Conservation (phyloP, 192 early-diverging fungal genomes). For the Allomyces macrogynus region DNA sequence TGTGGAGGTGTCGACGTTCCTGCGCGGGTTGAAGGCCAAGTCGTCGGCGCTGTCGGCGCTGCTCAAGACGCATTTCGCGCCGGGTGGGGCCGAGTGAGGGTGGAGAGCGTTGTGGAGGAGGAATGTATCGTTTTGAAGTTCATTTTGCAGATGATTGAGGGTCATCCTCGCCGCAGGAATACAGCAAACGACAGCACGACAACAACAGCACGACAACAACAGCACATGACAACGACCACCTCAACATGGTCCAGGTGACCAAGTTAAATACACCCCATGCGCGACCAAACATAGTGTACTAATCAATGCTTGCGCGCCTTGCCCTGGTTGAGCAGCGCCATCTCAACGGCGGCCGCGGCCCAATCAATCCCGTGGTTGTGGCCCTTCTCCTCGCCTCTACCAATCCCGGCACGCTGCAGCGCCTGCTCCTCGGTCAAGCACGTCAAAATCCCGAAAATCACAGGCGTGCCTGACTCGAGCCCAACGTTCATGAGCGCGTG, state of each 20-base stretch:
- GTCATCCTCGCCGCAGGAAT: too few species aligned
- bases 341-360: constrained; percentile 89
- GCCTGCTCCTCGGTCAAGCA: constrained; percentile 91
- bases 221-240: background rate
- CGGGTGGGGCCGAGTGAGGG: background rate
- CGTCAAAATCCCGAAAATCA: constrained; percentile 91
- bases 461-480: constrained; percentile 64
- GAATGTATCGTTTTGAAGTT: too few species aligned
- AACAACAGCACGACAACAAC: background rate
- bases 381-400: constrained; percentile 24
- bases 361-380: constrained; percentile 97
- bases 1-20: too few species aligned
- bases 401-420: constrained; percentile 51
- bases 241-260: background rate
- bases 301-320: too few species aligned
- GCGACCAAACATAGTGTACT: background rate
- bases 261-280: background rate
- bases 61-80: background rate
- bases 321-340: constrained; percentile 43
- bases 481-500: constrained; percentile 94
- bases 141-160: too few species aligned
- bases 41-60: background rate
- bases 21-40: background rate
- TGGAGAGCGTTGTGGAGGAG: background rate
- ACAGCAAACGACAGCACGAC: too few species aligned